Percentiles rank a stretch among this genome's conserved stretches.
phyloP scores from a whole-genome alignment of 1,284 basidiomycete species.

The Sanghuangporus weigelae region DNA sequence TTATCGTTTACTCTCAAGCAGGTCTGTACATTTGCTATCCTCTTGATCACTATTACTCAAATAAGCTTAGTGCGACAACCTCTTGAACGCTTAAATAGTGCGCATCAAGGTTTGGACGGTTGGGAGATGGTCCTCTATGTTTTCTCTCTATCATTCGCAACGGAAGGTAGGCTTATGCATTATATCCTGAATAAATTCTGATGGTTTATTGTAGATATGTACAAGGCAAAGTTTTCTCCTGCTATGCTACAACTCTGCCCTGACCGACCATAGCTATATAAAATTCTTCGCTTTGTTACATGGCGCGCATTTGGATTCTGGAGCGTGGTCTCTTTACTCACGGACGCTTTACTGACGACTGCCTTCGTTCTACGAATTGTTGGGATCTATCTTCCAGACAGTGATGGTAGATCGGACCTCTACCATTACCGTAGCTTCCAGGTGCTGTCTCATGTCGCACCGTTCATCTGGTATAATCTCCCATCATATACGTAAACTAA shows the following conservation, averaged over 20 bases:
- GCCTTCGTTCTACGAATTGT: conserved; percentile 73
- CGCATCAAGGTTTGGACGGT: conserved; percentile 50
- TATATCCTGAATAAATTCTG: background rate
- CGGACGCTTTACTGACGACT: conserved; percentile 62
- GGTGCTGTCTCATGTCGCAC: conserved; percentile 79
- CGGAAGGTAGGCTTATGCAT: conserved; percentile 56
- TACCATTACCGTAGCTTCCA: conserved; percentile 77
- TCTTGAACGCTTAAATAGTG: conserved; percentile 51
- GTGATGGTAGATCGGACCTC: conserved; percentile 27
- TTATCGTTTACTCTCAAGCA: conserved; percentile 82
- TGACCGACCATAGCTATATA: conserved; percentile 47
- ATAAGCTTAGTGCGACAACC: conserved; percentile 59
- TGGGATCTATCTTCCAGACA: conserved; percentile 47
- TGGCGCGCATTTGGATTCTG: conserved; percentile 80
- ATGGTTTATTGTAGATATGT: conserved; percentile 43
- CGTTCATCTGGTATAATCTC: conserved; percentile 70
- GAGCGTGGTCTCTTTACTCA: conserved; percentile 67
- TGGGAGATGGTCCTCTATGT: conserved; percentile 80
- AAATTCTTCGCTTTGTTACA: conserved; percentile 59
- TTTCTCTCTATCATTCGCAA: conserved; percentile 67
- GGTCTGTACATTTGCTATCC: conserved; percentile 38
- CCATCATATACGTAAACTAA: background rate
- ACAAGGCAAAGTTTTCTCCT: conserved; percentile 47
- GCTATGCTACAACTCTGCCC: background rate
- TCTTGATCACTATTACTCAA: background rate